Conservation (phyloP, 2,329 filamentous ascomycete genomes). For the Exophiala mesophila region DNA sequence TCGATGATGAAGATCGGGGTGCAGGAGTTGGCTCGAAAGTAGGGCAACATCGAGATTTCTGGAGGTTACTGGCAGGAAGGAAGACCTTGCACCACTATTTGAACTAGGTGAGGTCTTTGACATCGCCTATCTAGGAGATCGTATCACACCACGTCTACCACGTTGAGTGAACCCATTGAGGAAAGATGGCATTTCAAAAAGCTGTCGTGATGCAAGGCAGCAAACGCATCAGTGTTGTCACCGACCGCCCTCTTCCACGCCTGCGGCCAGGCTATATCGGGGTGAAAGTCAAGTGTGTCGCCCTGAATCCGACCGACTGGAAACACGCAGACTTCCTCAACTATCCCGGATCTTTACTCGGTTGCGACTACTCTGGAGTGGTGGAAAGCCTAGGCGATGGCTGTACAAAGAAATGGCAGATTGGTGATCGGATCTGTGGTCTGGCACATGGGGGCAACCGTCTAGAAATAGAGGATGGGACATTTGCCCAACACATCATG, state of each 20-base stretch:
- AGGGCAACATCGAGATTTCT: too few relatives aligned
- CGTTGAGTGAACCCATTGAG: too few relatives aligned
- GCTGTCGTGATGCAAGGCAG: constrained; percentile 32
- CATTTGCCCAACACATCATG: constrained; percentile 34
- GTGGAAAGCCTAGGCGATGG: constrained; percentile 21
- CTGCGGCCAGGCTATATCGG: constrained; percentile 47
- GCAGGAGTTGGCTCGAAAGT: too few relatives aligned
- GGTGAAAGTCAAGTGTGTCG: constrained; percentile 48
- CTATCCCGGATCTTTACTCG: constrained; percentile 37
- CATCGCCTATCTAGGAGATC: too few relatives aligned
- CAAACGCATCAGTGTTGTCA: constrained; percentile 26
- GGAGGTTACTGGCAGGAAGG: too few relatives aligned
- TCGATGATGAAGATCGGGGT: too few relatives aligned
- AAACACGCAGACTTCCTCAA: constrained; percentile 38
- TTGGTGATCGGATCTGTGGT: constrained; percentile 36
- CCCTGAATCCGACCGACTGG: constrained; percentile 55
- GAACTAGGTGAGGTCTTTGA: too few relatives aligned
- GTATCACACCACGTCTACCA: too few relatives aligned
- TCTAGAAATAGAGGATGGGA: constrained; percentile 27
- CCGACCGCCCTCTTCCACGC: constrained; percentile 35
- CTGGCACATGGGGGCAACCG: constrained; percentile 31
- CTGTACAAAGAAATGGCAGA: constrained; percentile 34
- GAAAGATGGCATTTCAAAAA: constrained; percentile 24
- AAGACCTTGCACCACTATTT: too few relatives aligned
- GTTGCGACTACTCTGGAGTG: constrained; percentile 31